Evolutionary conservation across 2,329 filamentous ascomycete species (phyloP), one percentile per base, ranked within the genome.

Genomic region (Colletotrichum falcatum): DNA sequence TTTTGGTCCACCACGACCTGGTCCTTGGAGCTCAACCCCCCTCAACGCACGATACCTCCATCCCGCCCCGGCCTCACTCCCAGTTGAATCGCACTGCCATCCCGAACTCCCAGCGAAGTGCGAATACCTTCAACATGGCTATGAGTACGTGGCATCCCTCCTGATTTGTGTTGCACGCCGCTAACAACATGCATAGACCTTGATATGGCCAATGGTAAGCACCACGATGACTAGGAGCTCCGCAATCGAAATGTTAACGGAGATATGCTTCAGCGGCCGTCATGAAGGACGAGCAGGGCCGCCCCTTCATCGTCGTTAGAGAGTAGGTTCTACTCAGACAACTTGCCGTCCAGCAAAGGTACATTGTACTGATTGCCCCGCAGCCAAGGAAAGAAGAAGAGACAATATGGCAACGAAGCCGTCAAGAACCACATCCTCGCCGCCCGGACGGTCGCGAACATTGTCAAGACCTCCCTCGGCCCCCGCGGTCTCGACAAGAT

Each of bases 381-480:
- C 77, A 97, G 94, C 81, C 96, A 99, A 83, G 95, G 95, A 80
- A 97, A 91, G 86, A 99, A 98, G 90, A 97, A 94, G 89, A 91
- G 96, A 82, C 93, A 96, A 79, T 95, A 96, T 81, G 96, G 96
- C 78, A 98, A 92, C 82, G 96, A 99, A 79, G 96, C 96, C 63
- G 94, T 99, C 82, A 99, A 99, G 84, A 94, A 94, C 78, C 97
- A 99, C 84, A 99, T 99, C 78, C 90, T 98, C 77, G 95, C 96
- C 72, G 97, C 97, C 65, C 91, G 95, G 80, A 98, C 96, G 69
- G 95, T 99, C 76, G 93, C 96, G 76, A 97, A 94, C 84, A 96
- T 99, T 77, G 94, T 99, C 83, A 98, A 97, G 87, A 96, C 94
- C 72, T 99, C 97, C 74, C 88, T 99, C 77, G 96, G 96, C 61